Percentiles rank a stretch among this genome's conserved stretches.
phyloP scores from a whole-genome alignment of 352 stramenopile genomes.

The Pythium aristosporum region DNA sequence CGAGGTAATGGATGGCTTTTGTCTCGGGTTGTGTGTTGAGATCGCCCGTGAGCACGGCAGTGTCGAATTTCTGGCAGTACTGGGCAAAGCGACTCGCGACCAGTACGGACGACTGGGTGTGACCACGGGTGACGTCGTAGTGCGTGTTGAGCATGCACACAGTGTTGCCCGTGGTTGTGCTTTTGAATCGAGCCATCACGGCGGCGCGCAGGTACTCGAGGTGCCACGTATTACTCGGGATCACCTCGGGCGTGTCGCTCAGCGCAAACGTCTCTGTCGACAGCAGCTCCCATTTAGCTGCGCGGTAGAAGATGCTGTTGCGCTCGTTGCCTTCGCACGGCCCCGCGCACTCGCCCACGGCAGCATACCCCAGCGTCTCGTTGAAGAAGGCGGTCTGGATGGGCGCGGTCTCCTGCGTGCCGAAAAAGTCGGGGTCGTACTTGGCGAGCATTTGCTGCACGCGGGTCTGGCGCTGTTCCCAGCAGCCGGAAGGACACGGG shows the following conservation, averaged over 20 bases:
- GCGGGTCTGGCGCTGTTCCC: constrained; percentile 67
- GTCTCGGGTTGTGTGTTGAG: constrained; percentile 49
- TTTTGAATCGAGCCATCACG: constrained; percentile 68
- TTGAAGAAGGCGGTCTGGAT: constrained; percentile 67
- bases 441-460: constrained; percentile 55
- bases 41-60: constrained; percentile 65
- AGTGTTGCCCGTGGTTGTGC: constrained; percentile 51
- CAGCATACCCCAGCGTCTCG: constrained; percentile 32
- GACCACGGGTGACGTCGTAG: constrained; percentile 80
- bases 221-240: constrained; percentile 50
- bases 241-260: constrained; percentile 58
- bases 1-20: constrained; percentile 45
- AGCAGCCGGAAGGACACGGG: constrained; percentile 63
- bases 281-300: constrained; percentile 42
- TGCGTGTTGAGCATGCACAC: constrained; percentile 82
- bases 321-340: constrained; percentile 59
- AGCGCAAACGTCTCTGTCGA: constrained; percentile 51
- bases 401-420: constrained; percentile 80
- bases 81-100: constrained; percentile 50
- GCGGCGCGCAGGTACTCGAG: constrained; percentile 77
- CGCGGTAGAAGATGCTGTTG: constrained; percentile 67
- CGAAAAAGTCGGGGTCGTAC: constrained; percentile 64
- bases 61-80: constrained; percentile 47
- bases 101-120: constrained; percentile 68
- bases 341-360: constrained; percentile 59